A percentile compares a stretch with the other conserved stretches of the same genome.
phyloP scores from a whole-genome alignment of 202 grass and related monocot genomes.

The Schoenoplectus triqueter region DNA sequence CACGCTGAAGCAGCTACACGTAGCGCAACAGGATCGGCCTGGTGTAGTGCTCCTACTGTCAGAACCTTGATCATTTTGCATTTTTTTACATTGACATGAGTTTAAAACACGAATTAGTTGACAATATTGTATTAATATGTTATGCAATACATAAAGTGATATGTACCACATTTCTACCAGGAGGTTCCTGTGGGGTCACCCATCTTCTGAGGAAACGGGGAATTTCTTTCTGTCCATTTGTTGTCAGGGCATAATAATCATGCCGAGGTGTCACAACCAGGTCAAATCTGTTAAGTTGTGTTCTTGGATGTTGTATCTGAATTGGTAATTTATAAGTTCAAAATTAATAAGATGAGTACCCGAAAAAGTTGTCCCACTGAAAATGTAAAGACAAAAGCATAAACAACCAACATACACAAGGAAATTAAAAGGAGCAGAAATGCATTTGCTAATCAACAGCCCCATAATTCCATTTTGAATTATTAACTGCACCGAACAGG shows the following conservation, averaged over 20 bases:
- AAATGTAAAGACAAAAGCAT: neutral
- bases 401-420: neutral
- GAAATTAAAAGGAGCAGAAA: neutral
- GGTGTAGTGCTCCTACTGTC: constrained; percentile 79
- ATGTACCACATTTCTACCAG: constrained; percentile 79
- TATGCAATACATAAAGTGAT: constrained; percentile 10
- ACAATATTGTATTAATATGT: neutral
- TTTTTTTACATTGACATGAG: constrained; percentile 22
- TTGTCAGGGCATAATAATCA: constrained; percentile 85
- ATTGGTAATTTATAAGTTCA: constrained; percentile 37
- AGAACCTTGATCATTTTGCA: constrained; percentile 58
- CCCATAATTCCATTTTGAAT: neutral
- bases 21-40: constrained; percentile 77
- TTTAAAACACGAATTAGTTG: neutral
- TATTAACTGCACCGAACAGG: neutral
- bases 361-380: neutral
- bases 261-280: constrained; percentile 85
- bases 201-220: constrained; percentile 68
- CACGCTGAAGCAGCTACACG: constrained; percentile 74
- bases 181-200: constrained; percentile 74
- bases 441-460: neutral
- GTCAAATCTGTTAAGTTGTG: constrained; percentile 78
- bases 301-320: constrained; percentile 90
- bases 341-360: constrained; percentile 14
- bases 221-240: constrained; percentile 66